Percentiles rank a stretch among this genome's conserved stretches.
phyloP scores from a whole-genome alignment of 2,329 filamentous ascomycete genomes.

The Phyllosticta citriasiana region DNA sequence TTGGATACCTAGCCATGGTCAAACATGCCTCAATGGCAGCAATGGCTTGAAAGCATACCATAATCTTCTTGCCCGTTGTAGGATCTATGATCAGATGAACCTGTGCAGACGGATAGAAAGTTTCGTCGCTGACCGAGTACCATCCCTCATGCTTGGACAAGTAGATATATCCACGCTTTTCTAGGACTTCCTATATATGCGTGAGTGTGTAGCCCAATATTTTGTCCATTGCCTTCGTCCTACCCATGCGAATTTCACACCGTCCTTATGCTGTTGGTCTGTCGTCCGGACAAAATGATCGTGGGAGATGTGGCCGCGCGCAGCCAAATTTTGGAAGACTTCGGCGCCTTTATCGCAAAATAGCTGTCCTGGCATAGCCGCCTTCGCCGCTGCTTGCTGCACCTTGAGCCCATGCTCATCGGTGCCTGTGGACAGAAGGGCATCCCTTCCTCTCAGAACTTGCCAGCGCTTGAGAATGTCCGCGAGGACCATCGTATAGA shows the following conservation, averaged over 20 bases:
- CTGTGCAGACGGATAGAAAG: conserved; percentile 74
- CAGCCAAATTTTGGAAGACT: conserved; percentile 67
- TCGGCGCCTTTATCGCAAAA: conserved; percentile 80
- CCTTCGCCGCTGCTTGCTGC: conserved; percentile 69
- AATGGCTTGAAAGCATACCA: conserved; percentile 40
- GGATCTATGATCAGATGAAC: conserved; percentile 68
- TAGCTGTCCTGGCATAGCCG: conserved; percentile 62
- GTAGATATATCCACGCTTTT: conserved; percentile 70
- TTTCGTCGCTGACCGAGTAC: conserved; percentile 96
- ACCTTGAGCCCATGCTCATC: conserved; percentile 96
- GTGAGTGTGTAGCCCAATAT: conserved; percentile 5
- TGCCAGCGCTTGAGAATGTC: conserved; percentile 93
- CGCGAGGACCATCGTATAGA: conserved; percentile 84
- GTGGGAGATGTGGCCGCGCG: conserved; percentile 58
- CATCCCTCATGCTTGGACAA: conserved; percentile 81
- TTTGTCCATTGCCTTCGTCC: conserved; percentile 5
- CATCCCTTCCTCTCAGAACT: conserved; percentile 57
- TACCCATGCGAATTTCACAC: conserved; percentile 84
- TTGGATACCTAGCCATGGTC: conserved; percentile 45
- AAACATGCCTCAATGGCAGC: neutral
- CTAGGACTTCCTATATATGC: conserved; percentile 49
- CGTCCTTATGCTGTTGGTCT: conserved; percentile 67
- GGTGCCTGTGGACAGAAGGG: conserved; percentile 78
- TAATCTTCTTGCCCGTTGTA: conserved; percentile 70
- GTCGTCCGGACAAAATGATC: conserved; percentile 92